Percentiles rank a stretch among this genome's conserved stretches.
phyloP scores from a whole-genome alignment of 108 stramenopile genomes.

The Pseudonitzschia multiseries region DNA sequence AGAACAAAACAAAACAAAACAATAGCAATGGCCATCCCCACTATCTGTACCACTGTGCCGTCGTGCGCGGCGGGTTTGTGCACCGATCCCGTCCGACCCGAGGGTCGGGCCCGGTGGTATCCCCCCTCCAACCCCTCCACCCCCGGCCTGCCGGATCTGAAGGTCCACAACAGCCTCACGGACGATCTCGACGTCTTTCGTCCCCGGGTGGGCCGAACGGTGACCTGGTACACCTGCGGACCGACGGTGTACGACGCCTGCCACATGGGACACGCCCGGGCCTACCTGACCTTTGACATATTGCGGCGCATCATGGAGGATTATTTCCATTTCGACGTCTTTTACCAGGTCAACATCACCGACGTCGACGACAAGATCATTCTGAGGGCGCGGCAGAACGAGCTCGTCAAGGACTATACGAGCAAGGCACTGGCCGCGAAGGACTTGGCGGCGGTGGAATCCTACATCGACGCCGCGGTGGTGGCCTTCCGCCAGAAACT shows the following conservation, averaged over 20 bases:
- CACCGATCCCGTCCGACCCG: conserved; percentile 32
- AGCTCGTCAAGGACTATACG: conserved; percentile 48
- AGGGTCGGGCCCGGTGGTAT: conserved; percentile 41
- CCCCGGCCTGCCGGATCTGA: conserved; percentile 19
- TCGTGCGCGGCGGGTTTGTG: conserved; percentile 39
- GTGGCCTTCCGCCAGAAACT: conserved; percentile 45
- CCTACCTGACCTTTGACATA: conserved; percentile 97
- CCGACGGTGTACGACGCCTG: conserved; percentile 97
- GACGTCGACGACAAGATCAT: conserved; percentile 99
- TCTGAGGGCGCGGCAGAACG: conserved; percentile 71
- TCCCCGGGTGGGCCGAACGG: conserved; percentile 37
- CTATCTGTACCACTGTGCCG: not conserved
- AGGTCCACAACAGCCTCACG: conserved; percentile 48
- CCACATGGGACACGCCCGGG: conserved; percentile 98
- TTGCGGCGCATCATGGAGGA: conserved; percentile 94
- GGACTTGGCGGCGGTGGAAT: conserved; percentile 28
- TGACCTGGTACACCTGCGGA: conserved; percentile 89
- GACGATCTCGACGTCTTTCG: conserved; percentile 35
- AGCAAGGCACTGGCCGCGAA: conserved; percentile 35
- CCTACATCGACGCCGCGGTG: conserved; percentile 42
- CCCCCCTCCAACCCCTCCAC: conserved; percentile 15
- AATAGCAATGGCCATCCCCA: no score
- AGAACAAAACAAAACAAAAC: no score
- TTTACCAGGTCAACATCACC: conserved; percentile 89
- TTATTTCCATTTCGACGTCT: conserved; percentile 93